A percentile compares a stretch with the other conserved stretches of the same genome.
Evolutionary conservation across 768 basidiomycete genomes (phyloP).

Genomic region (Candolleomyces eurysporus): DNA sequence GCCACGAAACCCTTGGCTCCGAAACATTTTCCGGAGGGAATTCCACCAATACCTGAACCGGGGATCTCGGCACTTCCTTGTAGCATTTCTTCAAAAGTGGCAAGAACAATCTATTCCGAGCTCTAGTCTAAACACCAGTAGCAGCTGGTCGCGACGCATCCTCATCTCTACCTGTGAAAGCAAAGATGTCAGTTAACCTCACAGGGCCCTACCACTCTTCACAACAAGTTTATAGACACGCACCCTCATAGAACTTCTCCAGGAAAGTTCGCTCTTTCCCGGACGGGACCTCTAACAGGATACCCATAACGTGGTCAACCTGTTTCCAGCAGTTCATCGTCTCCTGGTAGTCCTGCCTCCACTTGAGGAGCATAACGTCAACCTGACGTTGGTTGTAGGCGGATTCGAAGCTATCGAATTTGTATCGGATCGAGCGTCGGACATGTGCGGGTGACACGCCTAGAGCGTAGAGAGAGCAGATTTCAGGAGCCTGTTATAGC

Average conservation of each 20-base stretch:
- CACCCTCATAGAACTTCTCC: conserved; percentile 85
- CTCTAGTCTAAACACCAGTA: conserved; percentile 28
- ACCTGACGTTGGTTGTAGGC: conserved; percentile 80
- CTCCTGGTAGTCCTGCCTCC: conserved; percentile 88
- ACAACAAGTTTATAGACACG: conserved; percentile 20
- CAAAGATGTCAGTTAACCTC: conserved; percentile 6
- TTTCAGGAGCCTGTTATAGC: conserved; percentile 77
- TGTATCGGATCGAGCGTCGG: conserved; percentile 78
- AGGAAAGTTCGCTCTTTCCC: conserved; percentile 60
- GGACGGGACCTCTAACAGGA: conserved; percentile 51
- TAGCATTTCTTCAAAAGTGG: no score
- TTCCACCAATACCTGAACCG: no score
- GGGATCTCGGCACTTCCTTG: no score
- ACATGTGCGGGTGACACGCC: conserved; percentile 75
- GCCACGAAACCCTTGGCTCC: no score
- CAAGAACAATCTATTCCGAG: no score
- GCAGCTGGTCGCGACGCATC: conserved; percentile 69
- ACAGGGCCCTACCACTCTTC: background rate
- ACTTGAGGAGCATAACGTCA: conserved; percentile 84
- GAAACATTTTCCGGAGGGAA: no score
- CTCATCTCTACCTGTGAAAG: conserved; percentile 66
- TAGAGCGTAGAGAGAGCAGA: conserved; percentile 78
- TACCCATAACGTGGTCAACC: conserved; percentile 74
- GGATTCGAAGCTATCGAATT: conserved; percentile 83
- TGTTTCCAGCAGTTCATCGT: conserved; percentile 94